These are phyloP conservation scores for Glycine soja DNA, from an alignment of 306 rosid species.

Conservation along the genomic window DNA sequence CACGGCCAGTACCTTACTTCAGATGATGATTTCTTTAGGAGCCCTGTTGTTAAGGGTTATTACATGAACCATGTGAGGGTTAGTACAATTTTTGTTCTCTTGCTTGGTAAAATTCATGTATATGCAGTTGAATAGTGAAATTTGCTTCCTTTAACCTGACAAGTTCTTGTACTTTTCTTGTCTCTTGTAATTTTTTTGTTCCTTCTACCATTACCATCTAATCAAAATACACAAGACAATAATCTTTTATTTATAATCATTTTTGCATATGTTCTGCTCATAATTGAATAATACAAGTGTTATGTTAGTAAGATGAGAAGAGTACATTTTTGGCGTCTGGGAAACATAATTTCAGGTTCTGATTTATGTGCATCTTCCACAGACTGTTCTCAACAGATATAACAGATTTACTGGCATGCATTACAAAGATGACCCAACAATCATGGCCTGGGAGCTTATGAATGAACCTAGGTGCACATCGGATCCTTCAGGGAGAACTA, in stretches of 20 bases:
- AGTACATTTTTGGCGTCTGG: background rate
- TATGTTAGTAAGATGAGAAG: background rate
- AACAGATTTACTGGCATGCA: constrained; percentile 73
- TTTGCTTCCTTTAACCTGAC: background rate
- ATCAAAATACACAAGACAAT: too few relatives aligned
- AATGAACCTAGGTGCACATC: constrained; percentile 94
- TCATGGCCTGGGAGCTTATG: constrained; percentile 99
- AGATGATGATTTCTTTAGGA: constrained; percentile 90
- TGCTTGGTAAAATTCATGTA: too few relatives aligned
- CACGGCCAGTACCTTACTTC: constrained; percentile 76
- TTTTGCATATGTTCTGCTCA: background rate
- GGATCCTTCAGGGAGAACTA: constrained; percentile 89
- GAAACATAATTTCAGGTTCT: constrained; percentile 42
- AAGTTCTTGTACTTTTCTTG: background rate
- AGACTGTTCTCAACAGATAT: constrained; percentile 78
- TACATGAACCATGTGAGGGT: constrained; percentile 85
- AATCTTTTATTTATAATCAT: background rate
- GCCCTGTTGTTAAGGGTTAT: constrained; percentile 73
- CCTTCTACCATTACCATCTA: background rate
- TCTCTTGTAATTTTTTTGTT: background rate
- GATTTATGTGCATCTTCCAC: constrained; percentile 44
- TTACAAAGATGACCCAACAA: constrained; percentile 89
- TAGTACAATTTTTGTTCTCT: constrained; percentile 22
- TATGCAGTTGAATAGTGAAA: background rate
- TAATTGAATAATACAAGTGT: background rate